Evolutionary conservation across 495 filamentous ascomycete genomes (phyloP).

Genomic region (Rostrohypoxylon terebratum): DNA sequence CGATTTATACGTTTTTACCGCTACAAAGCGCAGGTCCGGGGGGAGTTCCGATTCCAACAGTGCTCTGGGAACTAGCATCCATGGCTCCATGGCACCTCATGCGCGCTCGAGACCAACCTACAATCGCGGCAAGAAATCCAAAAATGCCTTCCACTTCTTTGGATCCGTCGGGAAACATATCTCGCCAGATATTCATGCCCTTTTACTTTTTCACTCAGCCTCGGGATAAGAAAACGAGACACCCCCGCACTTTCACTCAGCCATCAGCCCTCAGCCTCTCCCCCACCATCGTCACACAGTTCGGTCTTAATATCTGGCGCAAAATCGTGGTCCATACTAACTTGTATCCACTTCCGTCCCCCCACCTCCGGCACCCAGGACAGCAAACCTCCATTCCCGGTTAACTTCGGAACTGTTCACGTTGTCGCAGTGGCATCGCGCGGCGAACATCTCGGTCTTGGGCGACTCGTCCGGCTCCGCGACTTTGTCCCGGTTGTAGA

Average conservation of each 20-base stretch:
- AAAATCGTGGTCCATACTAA: constrained; percentile 39
- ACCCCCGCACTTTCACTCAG: constrained; percentile 59
- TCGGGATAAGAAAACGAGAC: constrained; percentile 57
- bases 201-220: constrained; percentile 43
- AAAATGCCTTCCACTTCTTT: constrained; percentile 67
- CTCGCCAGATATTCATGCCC: constrained; percentile 12
- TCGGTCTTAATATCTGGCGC: constrained; percentile 30
- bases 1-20: constrained; percentile 65
- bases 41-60: constrained; percentile 57
- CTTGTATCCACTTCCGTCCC: constrained; percentile 44
- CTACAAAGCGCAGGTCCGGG: constrained; percentile 60
- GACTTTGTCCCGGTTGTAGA: constrained; percentile 30
- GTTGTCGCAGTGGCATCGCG: constrained; percentile 57
- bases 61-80: constrained; percentile 70
- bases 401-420: constrained; percentile 48
- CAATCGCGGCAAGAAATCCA: constrained; percentile 72
- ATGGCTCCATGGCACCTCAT: constrained; percentile 71
- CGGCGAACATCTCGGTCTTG: constrained; percentile 48
- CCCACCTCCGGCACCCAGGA: constrained; percentile 59
- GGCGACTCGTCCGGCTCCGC: neutral
- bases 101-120: constrained; percentile 68
- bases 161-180: constrained; percentile 34
- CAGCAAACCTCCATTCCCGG: constrained; percentile 49
- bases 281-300: constrained; percentile 32
- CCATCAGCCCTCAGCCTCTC: constrained; percentile 54